Evolutionary conservation across 2,329 filamentous ascomycete species (phyloP).

Genomic region (Ascochyta koolunga): DNA sequence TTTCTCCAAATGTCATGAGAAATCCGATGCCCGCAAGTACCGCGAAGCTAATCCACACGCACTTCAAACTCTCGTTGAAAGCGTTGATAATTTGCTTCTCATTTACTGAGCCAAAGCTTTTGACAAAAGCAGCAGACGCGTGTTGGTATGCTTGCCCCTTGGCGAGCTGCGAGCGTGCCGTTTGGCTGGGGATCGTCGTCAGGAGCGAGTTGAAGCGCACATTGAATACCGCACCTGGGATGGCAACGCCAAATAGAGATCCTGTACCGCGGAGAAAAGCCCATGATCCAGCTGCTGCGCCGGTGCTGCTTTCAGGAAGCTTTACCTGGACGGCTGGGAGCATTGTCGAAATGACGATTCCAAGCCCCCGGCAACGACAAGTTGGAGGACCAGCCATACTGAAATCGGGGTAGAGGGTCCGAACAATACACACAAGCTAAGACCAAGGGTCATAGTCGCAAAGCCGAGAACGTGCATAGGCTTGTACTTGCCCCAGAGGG

Average conservation of each 20-base stretch:
- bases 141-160: slow-evolving; percentile 38
- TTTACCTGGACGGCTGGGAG: slow-evolving; percentile 40
- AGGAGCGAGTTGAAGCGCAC: slow-evolving; percentile 24
- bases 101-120: slow-evolving; percentile 18
- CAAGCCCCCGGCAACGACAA: slow-evolving; percentile 32
- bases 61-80: slow-evolving; percentile 44
- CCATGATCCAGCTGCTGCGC: slow-evolving; percentile 33
- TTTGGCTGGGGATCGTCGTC: slow-evolving; percentile 11
- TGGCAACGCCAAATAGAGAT: slow-evolving; percentile 37
- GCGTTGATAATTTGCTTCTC: slow-evolving; percentile 40
- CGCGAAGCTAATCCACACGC: slow-evolving; percentile 49
- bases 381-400: slow-evolving; percentile 33
- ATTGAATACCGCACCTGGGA: slow-evolving; percentile 42
- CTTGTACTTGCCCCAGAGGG: slow-evolving; percentile 33
- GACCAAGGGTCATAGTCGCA: slow-evolving; percentile 25
- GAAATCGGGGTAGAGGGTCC: slow-evolving; percentile 11
- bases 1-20: slow-evolving; percentile 42
- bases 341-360: slow-evolving; percentile 34
- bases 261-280: slow-evolving; percentile 39
- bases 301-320: slow-evolving; percentile 31
- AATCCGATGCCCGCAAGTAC: slow-evolving; percentile 43
- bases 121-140: slow-evolving; percentile 28
- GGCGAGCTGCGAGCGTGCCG: slow-evolving; percentile 11
- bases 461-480: slow-evolving; percentile 37
- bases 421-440: slow-evolving; percentile 27